A percentile compares a stretch with the other conserved stretches of the same genome.
These are phyloP conservation scores for Firmiana major DNA, from an alignment of 345 rosid species.

Conservation along the genomic window DNA sequence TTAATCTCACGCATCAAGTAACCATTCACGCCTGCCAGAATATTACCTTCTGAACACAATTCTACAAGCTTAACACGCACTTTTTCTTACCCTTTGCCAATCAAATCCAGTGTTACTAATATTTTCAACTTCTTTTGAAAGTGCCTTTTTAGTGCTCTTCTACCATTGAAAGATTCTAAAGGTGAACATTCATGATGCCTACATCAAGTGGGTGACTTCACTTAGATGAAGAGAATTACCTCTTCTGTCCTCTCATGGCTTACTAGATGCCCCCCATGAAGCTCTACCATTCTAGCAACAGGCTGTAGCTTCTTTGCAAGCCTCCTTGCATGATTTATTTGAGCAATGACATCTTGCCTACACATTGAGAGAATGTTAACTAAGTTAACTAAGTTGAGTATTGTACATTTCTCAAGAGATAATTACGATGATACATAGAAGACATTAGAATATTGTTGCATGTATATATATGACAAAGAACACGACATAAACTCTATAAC, in stretches of 20 bases:
- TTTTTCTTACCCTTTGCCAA: neutral
- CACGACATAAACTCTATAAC: neutral
- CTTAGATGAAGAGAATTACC: constrained; percentile 41
- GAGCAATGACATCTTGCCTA: constrained; percentile 94
- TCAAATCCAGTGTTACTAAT: neutral
- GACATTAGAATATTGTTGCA: neutral
- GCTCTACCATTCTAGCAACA: constrained; percentile 84
- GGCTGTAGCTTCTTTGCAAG: constrained; percentile 85
- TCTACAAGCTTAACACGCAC: neutral
- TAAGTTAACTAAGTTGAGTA: constrained; percentile 12
- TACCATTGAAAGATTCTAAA: neutral
- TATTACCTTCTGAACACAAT: neutral
- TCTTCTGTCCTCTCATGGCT: constrained; percentile 87
- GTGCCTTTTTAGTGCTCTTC: neutral
- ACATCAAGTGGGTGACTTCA: neutral
- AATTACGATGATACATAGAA: neutral
- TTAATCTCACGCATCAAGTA: neutral
- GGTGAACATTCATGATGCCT: neutral
- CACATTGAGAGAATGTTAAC: constrained; percentile 21
- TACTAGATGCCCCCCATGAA: constrained; percentile 95
- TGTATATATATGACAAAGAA: neutral
- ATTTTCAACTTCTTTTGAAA: neutral
- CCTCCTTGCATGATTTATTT: constrained; percentile 71
- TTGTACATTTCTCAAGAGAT: neutral
- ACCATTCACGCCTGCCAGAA: neutral